Base-by-base conservation (phyloP, 371 early-diverging fungal species). In the Rhizomucor miehei region DNA sequence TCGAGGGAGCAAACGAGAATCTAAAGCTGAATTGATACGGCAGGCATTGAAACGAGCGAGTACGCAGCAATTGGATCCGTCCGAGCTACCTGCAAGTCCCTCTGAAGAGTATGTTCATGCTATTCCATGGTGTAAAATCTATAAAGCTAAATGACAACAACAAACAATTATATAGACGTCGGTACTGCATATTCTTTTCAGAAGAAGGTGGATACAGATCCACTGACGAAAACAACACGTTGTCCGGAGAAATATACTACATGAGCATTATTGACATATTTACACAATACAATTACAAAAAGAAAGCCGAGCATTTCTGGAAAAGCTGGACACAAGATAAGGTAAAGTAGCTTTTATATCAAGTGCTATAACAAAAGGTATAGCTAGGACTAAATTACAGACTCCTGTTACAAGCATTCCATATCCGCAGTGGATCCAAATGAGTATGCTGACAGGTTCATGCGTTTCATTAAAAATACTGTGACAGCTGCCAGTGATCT, bases 191-290 rank as follows among this genome's bases (percentile, higher is more conserved):
- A 40, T 95, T 95, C 67, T 93, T 94, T 58, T 80, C 84, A 17
- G 95, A 96, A 51, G 82, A 92, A 44, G 98, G 97, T 44, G 98
- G 98, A 2, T 88, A 90, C 56, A 70, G 74, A 36, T 84, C 95
- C 11, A 89, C 95, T 1, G 87, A 89, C 62, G 84, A 80, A 43
- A 46, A 67, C 23, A 81, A 93, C 69, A 63, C 75, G 29, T 74
- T 81, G 1, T 68, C 82, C 5, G 69, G 85, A 44, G 79, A 86
- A 44, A 73, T 97, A 6, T 97, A 97, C 75, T 96, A 90, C 63
- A 61, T 97, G 36, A 97, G 97, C 5, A 84, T 97, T 49, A 97
- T 98, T 51, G 98, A 98, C 62, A 96, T 97, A 41, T 77, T 98
- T 50, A 98, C 98, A 17, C 88, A 89, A 0, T 98, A 96, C 71